Base-by-base conservation (phyloP, 2,329 filamentous ascomycete genomes). In the Fusarium duplospermum region DNA sequence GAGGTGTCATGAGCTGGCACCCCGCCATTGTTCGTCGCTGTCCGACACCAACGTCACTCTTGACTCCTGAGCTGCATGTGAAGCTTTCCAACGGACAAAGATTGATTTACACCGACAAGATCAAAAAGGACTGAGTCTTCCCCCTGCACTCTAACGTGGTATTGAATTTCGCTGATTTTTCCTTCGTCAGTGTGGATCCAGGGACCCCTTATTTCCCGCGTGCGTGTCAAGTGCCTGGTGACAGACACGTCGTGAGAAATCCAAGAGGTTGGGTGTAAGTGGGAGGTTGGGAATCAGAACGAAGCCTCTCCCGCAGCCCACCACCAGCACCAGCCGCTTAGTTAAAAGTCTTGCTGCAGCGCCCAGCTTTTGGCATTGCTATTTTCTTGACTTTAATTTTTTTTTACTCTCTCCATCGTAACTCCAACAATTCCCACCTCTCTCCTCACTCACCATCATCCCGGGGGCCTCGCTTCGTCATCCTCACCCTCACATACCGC, bases 231-330 rank as follows among this genome's bases (percentile, higher is more conserved):
- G 69, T 70, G 40, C 40, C 40, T 8, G 70, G 70, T 62, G 58
- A 71, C 69, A 58, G 59, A 65, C 62, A 33, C 52, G 57, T 64
- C 38, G 40, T 58, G 52, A 64, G 61, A 73, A 73, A 69, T 79
- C 75, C 64, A 67, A 79, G 80, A 80, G 80, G 80, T 69, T 82
- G 80, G 80, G 71, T 79, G 76, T 79, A 81, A 81, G 80, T 81
- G 72, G 79, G 81, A 82, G 81, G 81, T 79, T 82, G 81, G 81
- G 81, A 78, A 47, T 62, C 64, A 69, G 70, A 67, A 72, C 69
- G 69, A 79, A 75, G 72, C 66, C 72, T 71, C 71, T 69, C 58
- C 68, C 36, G 69, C 66, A 74, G 66, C 75, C 73, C 72, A 74
- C 73, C 69, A 73, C 73, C 76, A 72, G 70, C 73, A 74, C 73